phyloP scores from a whole-genome alignment of 164 flowering plant genomes.

The Chloranthus sessilifolius region DNA sequence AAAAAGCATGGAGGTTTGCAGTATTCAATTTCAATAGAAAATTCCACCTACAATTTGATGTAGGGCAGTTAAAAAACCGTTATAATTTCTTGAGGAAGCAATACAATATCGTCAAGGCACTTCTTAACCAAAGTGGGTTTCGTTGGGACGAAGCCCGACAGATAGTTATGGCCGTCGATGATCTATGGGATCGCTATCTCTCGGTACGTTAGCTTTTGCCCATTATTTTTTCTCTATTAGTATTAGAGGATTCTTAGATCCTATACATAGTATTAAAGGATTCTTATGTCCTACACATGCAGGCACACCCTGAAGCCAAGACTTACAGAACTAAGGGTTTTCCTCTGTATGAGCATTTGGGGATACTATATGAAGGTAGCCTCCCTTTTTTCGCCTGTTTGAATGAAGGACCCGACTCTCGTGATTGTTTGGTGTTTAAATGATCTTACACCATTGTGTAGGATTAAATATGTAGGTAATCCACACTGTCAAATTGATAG shows the following conservation, averaged over 20 bases:
- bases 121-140: not conserved
- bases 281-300: not conserved
- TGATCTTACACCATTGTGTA: too few relatives aligned
- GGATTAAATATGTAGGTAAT: too few relatives aligned
- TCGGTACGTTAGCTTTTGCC: not conserved
- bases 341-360: not conserved
- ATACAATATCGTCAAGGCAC: not conserved
- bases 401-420: too few relatives aligned
- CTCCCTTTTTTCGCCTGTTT: not conserved
- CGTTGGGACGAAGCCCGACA: not conserved
- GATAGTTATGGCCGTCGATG: not conserved
- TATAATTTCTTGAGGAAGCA: not conserved
- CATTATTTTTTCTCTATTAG: not conserved
- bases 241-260: not conserved
- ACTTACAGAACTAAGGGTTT: not conserved
- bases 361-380: not conserved
- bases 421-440: too few relatives aligned
- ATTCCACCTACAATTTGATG: not conserved
- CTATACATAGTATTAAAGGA: not conserved
- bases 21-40: not conserved
- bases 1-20: not conserved
- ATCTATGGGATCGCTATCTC: not conserved
- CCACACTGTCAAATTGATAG: too few relatives aligned
- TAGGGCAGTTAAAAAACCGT: not conserved
- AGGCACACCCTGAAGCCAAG: slow-evolving; percentile 5